Evolutionary conservation across 2,329 filamentous ascomycete genomes (phyloP), one percentile per base, ranked within the genome.

Genomic region (Pestalotiopsis sp.): DNA sequence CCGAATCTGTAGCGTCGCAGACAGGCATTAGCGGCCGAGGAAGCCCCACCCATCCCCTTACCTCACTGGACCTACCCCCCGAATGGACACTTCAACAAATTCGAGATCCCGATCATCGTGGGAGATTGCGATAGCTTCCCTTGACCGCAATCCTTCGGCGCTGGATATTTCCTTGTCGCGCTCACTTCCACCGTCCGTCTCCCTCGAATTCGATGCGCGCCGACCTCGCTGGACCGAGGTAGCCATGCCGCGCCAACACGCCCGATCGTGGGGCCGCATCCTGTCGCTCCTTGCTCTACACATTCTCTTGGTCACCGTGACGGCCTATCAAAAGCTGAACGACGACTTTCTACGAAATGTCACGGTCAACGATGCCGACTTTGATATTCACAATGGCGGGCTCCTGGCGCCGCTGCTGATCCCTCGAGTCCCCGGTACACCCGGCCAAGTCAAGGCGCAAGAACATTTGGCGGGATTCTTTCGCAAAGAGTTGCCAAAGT

Each of bases 381-480:
- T 95, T 73, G 86, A 94, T 77, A 90, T 92, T 71, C 80, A 89
- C 67, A 86, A 84, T 63, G 91, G 92, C 71, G 82, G 85, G 1
- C 83, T 96, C 9, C 86, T 96, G n/a, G 86, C 92, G 2, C 93
- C 93, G 0, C 91, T 96, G 70, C 85, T 96, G 52, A 88, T 89
- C 56, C 87, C 93, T 3, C 90, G 93, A 66, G 92, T 95, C 0
- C 89, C 93, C 27, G 93, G 93, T 6, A 94, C 92, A 1, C 83
- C 88, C 2, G 92, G 92, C 56, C 91, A 90, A 27, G 81, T 81
- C 1, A 85, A 83, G 31, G 92, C 92, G 3, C 89, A 93, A 70
- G 84, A 88, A 64, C 93, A 95, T 78, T 92, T 96, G 69, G 86
- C 89, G 67, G 81, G 89, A 75, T 95, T 92, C 82, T 94, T 95